Base-by-base conservation (phyloP, 2,329 filamentous ascomycete species). In the Falciphora oryzae region DNA sequence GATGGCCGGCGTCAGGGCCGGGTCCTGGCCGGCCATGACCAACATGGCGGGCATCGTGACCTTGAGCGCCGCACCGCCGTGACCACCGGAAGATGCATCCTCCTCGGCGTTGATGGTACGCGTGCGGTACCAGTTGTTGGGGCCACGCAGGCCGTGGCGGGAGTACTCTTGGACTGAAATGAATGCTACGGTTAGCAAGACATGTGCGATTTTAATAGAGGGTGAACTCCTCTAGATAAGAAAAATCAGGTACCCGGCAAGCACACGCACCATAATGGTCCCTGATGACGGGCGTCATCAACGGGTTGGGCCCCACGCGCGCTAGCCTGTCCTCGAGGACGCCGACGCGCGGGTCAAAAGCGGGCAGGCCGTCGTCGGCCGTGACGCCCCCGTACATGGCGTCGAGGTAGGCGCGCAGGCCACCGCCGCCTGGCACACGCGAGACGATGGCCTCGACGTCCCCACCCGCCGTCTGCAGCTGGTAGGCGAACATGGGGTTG, bases 121-220 rank as follows among this genome's bases (percentile, higher is more conserved):
- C 3, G 85, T 90, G 59, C 92, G 87, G 78, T 99, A 99, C 91
- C 92, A 97, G 77, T 93, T 95, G 66, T 92, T 80, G 22, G 92
- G 91, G 0, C 92, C 92, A 68, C 88, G 85, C 68, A 98, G 76
- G 59, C 92, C 92, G 71, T 88, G 84, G 57, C 84, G 82, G 25
- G 80, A 76, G 76, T 89, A 96, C 77, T 93, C 83, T 35, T 84
- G 76, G 27, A 86, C 86, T n/a, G n/a, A n/a, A n/a, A n/a, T n/a
- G n/a, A n/a, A n/a, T n/a, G n/a, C n/a, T n/a, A n/a, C n/a, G n/a
- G n/a, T n/a, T n/a, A n/a, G n/a, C n/a, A n/a, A n/a, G n/a, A n/a
- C n/a, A n/a, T n/a, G n/a, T n/a, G n/a, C n/a, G n/a, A n/a, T n/a
- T n/a, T n/a, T n/a, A n/a, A 75, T 97, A 97, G 77, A 87, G 90